Evolutionary conservation across 2,329 filamentous ascomycete genomes (phyloP).

Genomic region (Monilinia polystroma): DNA sequence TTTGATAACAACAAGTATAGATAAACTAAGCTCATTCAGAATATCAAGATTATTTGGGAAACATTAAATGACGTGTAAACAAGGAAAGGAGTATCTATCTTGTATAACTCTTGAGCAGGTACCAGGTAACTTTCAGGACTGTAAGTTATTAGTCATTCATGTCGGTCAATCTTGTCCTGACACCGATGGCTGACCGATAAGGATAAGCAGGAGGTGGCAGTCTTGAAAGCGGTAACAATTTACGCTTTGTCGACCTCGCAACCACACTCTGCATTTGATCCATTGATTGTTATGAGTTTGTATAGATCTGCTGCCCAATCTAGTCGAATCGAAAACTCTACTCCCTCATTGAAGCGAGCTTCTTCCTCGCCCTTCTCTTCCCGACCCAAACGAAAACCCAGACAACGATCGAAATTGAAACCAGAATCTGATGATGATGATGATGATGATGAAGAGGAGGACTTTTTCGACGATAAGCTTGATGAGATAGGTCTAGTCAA

Average conservation of each 20-base stretch:
- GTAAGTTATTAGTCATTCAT: constrained; percentile 2
- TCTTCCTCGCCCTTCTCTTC: constrained; percentile 36
- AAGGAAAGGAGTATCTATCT: neutral
- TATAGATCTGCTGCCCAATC: constrained; percentile 38
- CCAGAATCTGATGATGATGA: constrained; percentile 24
- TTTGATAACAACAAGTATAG: neutral
- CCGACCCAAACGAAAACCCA: constrained; percentile 37
- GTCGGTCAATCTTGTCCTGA: neutral
- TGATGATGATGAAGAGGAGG: constrained; percentile 41
- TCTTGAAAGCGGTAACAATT: constrained; percentile 26
- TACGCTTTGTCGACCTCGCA: neutral
- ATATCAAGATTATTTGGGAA: no score
- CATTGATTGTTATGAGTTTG: constrained; percentile 35
- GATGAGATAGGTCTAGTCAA: constrained; percentile 59
- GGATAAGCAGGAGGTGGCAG: neutral
- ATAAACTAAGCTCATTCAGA: no score
- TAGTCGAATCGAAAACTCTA: constrained; percentile 38
- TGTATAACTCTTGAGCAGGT: neutral
- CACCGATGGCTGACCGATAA: constrained; percentile 3
- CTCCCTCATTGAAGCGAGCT: constrained; percentile 35
- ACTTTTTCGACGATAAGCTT: constrained; percentile 50
- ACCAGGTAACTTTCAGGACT: neutral
- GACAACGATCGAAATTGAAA: constrained; percentile 25
- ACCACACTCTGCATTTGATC: neutral
- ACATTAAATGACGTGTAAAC: neutral